phyloP scores from a whole-genome alignment of 1,284 basidiomycete genomes.

The Trametes polyzona region DNA sequence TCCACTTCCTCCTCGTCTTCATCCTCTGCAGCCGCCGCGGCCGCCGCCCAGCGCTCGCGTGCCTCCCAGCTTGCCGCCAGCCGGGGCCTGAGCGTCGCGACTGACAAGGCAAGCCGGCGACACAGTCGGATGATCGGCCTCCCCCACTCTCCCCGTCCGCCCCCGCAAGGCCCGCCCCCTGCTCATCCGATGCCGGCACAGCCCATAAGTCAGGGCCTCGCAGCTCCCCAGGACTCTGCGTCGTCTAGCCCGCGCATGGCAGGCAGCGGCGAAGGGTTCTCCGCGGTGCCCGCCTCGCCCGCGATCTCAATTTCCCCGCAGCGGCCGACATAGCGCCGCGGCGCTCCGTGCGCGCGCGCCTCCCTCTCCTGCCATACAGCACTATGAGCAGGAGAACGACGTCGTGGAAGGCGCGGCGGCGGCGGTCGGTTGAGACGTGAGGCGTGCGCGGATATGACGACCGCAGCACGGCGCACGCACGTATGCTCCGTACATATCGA shows the following conservation, averaged over 20 bases:
- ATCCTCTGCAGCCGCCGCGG: too few species aligned
- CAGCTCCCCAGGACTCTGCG: too few species aligned
- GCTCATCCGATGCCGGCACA: slow-evolving; percentile 17
- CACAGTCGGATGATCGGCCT: slow-evolving; percentile 67
- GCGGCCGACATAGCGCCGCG: slow-evolving; percentile 26
- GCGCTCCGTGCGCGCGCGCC: neutral
- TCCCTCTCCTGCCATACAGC: too few species aligned
- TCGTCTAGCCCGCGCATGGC: slow-evolving; percentile 14
- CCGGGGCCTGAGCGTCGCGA: slow-evolving; percentile 68
- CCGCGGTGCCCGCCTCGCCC: slow-evolving; percentile 15
- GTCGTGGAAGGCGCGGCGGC: too few species aligned
- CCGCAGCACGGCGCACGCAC: too few species aligned
- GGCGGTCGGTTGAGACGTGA: too few species aligned
- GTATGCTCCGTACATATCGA: slow-evolving; percentile 8
- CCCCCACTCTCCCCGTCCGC: slow-evolving; percentile 46
- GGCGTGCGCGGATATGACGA: slow-evolving; percentile 6
- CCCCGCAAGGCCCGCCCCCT: slow-evolving; percentile 21
- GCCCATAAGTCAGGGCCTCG: neutral
- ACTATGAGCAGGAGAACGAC: too few species aligned
- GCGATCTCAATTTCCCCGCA: slow-evolving; percentile 22
- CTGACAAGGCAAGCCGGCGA: slow-evolving; percentile 56
- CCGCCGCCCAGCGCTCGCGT: slow-evolving; percentile 43
- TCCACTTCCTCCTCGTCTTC: too few species aligned
- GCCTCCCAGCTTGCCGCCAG: slow-evolving; percentile 66
- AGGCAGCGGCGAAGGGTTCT: neutral